Conservation (phyloP, 164 flowering plant species). For the Magnolia officinalis region DNA sequence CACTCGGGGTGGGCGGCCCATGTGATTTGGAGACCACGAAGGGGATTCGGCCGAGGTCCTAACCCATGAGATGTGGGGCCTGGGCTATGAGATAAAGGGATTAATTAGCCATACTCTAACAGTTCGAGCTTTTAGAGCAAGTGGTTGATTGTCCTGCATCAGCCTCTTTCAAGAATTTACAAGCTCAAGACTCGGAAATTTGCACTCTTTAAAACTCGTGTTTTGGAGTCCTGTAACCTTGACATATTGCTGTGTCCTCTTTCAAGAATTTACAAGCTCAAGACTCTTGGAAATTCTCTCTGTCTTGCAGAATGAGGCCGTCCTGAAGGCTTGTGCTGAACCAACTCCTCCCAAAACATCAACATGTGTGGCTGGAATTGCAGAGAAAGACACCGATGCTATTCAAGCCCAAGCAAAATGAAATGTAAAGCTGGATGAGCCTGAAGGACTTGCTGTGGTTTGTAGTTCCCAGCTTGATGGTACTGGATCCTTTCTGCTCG, state of each 20-base stretch:
- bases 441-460: background rate
- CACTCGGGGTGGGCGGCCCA: no score
- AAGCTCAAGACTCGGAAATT: background rate
- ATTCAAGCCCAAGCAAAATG: slow-evolving; percentile 4
- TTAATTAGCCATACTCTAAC: no score
- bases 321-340: slow-evolving; percentile 37
- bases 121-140: no score
- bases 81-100: no score
- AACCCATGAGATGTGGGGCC: no score
- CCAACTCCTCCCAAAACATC: slow-evolving; percentile 26
- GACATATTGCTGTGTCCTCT: background rate
- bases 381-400: slow-evolving; percentile 8
- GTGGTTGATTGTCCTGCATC: no score
- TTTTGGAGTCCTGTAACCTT: background rate
- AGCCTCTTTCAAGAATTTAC: background rate
- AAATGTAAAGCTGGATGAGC: slow-evolving; percentile 7
- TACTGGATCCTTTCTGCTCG: slow-evolving; percentile 13
- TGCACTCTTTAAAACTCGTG: background rate
- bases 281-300: background rate
- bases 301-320: slow-evolving; percentile 34
- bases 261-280: background rate
- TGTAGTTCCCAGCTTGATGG: slow-evolving; percentile 11
- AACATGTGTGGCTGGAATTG: slow-evolving; percentile 5
- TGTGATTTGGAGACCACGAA: no score
- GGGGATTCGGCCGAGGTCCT: no score